phyloP scores from a whole-genome alignment of 2,329 filamentous ascomycete species.

The Cucurbitaria berberidis region DNA sequence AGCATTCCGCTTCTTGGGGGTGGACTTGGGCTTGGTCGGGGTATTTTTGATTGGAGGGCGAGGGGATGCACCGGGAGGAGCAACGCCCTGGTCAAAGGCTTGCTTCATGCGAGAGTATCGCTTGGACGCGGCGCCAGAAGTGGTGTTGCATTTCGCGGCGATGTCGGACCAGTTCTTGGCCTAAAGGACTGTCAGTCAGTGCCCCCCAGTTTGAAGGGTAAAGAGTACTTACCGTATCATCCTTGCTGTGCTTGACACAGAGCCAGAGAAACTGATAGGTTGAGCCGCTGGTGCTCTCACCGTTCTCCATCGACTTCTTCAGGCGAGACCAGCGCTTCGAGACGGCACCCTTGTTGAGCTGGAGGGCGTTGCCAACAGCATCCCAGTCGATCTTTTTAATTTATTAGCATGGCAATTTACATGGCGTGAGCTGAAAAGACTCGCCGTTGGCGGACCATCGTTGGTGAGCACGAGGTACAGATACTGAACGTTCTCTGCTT shows the following conservation, averaged over 20 bases:
- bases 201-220: neutral
- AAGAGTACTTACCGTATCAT: conserved; percentile 27
- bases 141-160: conserved; percentile 34
- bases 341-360: conserved; percentile 33
- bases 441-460: conserved; percentile 28
- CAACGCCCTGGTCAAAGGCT: conserved; percentile 30
- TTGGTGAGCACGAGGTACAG: conserved; percentile 40
- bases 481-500: conserved; percentile 38
- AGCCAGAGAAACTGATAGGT: conserved; percentile 39
- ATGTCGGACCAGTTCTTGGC: conserved; percentile 38
- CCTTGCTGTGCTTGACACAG: conserved; percentile 33
- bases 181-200: conserved; percentile 11
- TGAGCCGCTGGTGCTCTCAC: conserved; percentile 16
- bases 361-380: conserved; percentile 29
- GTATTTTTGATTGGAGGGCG: conserved; percentile 1
- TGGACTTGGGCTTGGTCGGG: conserved; percentile 1
- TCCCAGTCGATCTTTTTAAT: conserved; percentile 39
- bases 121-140: conserved; percentile 40
- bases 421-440: neutral
- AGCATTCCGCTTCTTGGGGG: conserved; percentile 7
- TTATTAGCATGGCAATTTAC: neutral
- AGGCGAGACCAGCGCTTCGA: conserved; percentile 45
- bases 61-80: conserved; percentile 3
- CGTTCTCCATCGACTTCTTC: conserved; percentile 31
- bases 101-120: conserved; percentile 43